These are phyloP conservation scores for Hippophae gyantsensis DNA, from an alignment of 306 rosid species.

Conservation along the genomic window DNA sequence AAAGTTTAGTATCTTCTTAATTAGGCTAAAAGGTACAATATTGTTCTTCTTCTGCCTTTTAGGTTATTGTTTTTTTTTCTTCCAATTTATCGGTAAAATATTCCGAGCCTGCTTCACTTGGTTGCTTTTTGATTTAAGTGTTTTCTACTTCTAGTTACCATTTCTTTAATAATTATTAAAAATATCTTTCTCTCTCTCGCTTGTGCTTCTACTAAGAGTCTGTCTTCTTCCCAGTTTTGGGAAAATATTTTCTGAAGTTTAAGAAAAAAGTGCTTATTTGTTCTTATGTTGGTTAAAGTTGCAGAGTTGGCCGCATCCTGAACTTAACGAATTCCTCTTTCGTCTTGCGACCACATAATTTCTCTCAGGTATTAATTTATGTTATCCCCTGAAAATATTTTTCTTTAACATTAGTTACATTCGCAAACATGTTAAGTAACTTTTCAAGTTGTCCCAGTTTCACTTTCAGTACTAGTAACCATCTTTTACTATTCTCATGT, in stretches of 20 bases:
- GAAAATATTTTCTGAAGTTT: not conserved
- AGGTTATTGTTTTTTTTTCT: not conserved
- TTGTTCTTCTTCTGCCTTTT: no score
- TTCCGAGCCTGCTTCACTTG: not conserved
- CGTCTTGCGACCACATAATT: conserved; percentile 21
- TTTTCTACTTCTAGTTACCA: not conserved
- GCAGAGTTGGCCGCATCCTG: conserved; percentile 50
- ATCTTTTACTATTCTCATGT: no score
- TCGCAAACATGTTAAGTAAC: no score
- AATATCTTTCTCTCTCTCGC: not conserved
- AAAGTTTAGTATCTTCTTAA: not conserved
- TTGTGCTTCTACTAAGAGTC: not conserved
- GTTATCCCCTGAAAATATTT: not conserved
- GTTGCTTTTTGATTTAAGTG: not conserved
- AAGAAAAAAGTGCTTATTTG: not conserved
- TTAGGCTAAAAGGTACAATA: no score
- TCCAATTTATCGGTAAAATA: not conserved
- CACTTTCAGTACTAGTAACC: no score
- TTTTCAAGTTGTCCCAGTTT: no score
- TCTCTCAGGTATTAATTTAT: conserved; percentile 29
- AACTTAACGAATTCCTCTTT: conserved; percentile 28
- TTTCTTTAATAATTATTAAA: not conserved
- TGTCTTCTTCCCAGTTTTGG: not conserved
- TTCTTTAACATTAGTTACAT: not conserved
- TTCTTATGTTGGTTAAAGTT: not conserved